These are phyloP conservation scores for Candida rishiriensis DNA, from an alignment of 805 yeast genomes.

Conservation along the genomic window DNA sequence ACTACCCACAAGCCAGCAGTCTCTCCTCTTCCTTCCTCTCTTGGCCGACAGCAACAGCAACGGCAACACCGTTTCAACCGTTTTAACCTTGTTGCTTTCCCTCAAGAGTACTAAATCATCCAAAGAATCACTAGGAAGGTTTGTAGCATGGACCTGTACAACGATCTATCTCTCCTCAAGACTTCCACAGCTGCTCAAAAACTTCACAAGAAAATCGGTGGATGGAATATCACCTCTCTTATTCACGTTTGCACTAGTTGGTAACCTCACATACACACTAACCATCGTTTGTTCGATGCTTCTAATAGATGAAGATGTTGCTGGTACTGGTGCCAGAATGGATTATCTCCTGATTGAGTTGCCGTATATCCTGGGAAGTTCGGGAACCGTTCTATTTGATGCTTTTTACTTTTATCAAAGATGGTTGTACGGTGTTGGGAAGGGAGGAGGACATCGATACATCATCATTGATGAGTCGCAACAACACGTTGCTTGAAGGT, in stretches of 20 bases:
- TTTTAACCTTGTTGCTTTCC: background rate
- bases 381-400: conserved; percentile 83
- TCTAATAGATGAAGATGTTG: conserved; percentile 35
- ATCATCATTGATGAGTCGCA: conserved; percentile 9
- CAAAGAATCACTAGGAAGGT: conserved; percentile 24
- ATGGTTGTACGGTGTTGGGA: conserved; percentile 25
- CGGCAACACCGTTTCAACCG: too few relatives aligned
- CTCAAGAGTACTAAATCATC: background rate
- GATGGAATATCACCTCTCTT: conserved; percentile 79
- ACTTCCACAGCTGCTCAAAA: conserved; percentile 78
- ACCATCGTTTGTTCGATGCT: conserved; percentile 68
- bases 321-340: conserved; percentile 28
- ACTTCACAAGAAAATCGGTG: conserved; percentile 74
- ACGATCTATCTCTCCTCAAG: conserved; percentile 71
- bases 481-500: background rate
- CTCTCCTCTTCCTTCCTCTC: too few relatives aligned
- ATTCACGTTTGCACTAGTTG: conserved; percentile 73
- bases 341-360: conserved; percentile 62
- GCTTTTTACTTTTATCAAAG: conserved; percentile 62
- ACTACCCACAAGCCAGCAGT: too few relatives aligned
- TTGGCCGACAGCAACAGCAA: too few relatives aligned
- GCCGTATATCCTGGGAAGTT: conserved; percentile 80
- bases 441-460: conserved; percentile 10
- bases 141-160: conserved; percentile 78
- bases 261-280: conserved; percentile 70